Conservation (phyloP, 495 filamentous ascomycete species). For the Aspergillus diversus region DNA sequence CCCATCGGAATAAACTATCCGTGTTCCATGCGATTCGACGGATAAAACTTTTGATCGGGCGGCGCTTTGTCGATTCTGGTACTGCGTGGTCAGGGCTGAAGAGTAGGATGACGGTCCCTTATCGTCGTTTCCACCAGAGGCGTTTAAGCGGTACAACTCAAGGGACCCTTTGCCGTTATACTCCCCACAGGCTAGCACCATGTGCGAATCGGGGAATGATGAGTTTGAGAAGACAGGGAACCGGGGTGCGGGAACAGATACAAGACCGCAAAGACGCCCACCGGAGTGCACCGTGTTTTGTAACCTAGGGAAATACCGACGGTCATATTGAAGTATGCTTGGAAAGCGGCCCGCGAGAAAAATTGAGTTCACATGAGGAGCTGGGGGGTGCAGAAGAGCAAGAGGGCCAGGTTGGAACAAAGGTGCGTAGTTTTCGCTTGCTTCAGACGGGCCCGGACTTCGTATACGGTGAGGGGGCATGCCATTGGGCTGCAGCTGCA, state of each 20-base stretch:
- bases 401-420: slow-evolving; percentile 82
- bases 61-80: slow-evolving; percentile 83
- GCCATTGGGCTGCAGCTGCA: slow-evolving; percentile 45
- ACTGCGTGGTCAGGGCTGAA: slow-evolving; percentile 38
- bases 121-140: slow-evolving; percentile 29
- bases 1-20: slow-evolving; percentile 82
- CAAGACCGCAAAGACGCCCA: slow-evolving; percentile 75
- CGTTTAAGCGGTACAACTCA: slow-evolving; percentile 75
- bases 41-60: slow-evolving; percentile 81
- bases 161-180: slow-evolving; percentile 92
- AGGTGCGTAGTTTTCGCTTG: slow-evolving; percentile 63
- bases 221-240: slow-evolving; percentile 52
- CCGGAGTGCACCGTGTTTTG: slow-evolving; percentile 81
- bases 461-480: slow-evolving; percentile 47
- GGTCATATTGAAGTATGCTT: slow-evolving; percentile 86
- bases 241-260: slow-evolving; percentile 69
- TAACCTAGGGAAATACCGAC: slow-evolving; percentile 81
- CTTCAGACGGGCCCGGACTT: slow-evolving; percentile 42
- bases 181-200: slow-evolving; percentile 84
- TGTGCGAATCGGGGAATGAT: slow-evolving; percentile 57
- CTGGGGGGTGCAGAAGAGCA: slow-evolving; percentile 76
- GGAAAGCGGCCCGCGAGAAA: slow-evolving; percentile 83
- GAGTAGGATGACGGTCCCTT: slow-evolving; percentile 35
- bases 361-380: slow-evolving; percentile 52
- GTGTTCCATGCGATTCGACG: slow-evolving; percentile 80